A percentile compares a stretch with the other conserved stretches of the same genome.
Evolutionary conservation across 352 stramenopile genomes (phyloP).

Genomic region (Globisporangium uncinulatum): DNA sequence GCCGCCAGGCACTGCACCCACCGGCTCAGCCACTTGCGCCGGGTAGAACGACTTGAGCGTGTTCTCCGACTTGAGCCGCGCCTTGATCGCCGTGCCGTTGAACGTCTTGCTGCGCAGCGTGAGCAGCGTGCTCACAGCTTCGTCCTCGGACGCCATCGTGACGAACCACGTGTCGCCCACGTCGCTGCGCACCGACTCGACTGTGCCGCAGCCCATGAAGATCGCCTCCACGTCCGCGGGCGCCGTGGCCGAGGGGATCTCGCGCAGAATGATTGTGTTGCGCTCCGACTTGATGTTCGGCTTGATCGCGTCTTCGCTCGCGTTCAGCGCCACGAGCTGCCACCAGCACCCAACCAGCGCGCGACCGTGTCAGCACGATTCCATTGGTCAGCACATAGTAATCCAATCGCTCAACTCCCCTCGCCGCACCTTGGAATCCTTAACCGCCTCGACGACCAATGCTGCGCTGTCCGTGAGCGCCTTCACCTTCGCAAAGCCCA

Average conservation of each 20-base stretch:
- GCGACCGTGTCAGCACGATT: background rate
- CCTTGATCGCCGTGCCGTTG: constrained; percentile 86
- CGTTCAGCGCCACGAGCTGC: constrained; percentile 71
- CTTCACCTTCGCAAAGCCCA: constrained; percentile 85
- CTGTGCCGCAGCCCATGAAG: constrained; percentile 72
- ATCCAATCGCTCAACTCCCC: background rate
- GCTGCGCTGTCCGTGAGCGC: constrained; percentile 60
- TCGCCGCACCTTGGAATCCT: constrained; percentile 39
- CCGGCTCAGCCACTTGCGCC: constrained; percentile 52
- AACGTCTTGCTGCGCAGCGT: constrained; percentile 88
- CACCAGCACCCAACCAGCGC: background rate
- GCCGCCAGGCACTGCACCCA: constrained; percentile 22
- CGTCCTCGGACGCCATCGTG: constrained; percentile 84
- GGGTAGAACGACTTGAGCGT: constrained; percentile 90
- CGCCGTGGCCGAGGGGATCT: constrained; percentile 86
- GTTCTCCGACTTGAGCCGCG: constrained; percentile 91
- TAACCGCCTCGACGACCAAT: constrained; percentile 66
- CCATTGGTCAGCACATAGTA: background rate
- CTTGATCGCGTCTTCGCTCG: constrained; percentile 85
- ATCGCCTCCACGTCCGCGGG: constrained; percentile 85
- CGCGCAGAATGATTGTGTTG: constrained; percentile 91
- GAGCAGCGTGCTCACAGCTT: constrained; percentile 81
- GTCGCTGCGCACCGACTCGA: constrained; percentile 85
- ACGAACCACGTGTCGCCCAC: constrained; percentile 94
- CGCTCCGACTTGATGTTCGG: constrained; percentile 90